A percentile compares a stretch with the other conserved stretches of the same genome.
Evolutionary conservation across 169 alveolate genomes (phyloP).

Genomic region (Plasmodium coatneyi): DNA sequence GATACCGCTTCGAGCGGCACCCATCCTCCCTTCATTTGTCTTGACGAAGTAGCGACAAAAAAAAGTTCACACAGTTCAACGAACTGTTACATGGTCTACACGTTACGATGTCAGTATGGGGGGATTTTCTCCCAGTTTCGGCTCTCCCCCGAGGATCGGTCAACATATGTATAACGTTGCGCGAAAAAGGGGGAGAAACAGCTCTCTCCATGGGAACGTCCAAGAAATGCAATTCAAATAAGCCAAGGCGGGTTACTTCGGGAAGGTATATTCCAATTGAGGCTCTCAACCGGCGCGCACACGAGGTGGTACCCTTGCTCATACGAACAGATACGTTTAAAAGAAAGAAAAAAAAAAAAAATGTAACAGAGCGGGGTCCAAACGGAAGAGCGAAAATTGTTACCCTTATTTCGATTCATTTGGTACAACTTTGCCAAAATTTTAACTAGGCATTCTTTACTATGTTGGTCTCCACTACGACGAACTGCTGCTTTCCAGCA

Average conservation of each 20-base stretch:
- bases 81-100: neutral
- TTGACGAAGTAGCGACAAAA: neutral
- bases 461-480: neutral
- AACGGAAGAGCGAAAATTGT: too few species aligned
- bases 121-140: neutral
- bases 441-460: neutral
- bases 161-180: neutral
- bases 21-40: neutral
- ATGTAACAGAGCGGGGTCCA: neutral
- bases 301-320: neutral
- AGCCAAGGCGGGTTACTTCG: neutral
- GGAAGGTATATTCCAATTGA: neutral
- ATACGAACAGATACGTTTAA: neutral
- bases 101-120: neutral
- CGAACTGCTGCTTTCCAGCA: neutral
- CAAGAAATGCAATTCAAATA: neutral
- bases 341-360: too few species aligned
- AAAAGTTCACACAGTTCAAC: neutral
- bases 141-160: neutral
- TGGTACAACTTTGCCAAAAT: neutral
- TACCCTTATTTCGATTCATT: neutral
- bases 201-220: neutral
- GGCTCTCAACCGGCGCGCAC: neutral
- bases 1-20: neutral
- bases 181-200: neutral